Conservation (phyloP, 345 rosid genomes). For the Cardamine resedifolia region DNA sequence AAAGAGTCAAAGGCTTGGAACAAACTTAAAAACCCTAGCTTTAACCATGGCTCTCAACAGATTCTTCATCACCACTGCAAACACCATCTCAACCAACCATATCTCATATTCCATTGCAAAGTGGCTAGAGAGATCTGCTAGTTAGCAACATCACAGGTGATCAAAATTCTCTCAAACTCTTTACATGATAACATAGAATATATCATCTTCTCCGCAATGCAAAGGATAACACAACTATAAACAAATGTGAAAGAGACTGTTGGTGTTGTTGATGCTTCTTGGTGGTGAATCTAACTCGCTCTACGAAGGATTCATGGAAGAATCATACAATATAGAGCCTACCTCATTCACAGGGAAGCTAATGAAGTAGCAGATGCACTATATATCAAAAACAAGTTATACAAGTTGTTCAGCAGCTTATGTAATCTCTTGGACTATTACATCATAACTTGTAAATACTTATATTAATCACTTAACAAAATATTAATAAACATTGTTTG, state of each 20-base stretch:
- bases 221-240: not conserved
- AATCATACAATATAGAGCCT: not conserved
- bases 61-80: no score
- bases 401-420: not conserved
- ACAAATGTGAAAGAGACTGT: not conserved
- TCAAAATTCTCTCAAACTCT: no score
- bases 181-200: not conserved
- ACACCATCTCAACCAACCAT: no score
- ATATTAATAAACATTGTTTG: conserved; percentile 13
- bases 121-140: no score
- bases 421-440: not conserved
- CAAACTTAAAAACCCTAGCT: no score
- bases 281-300: not conserved
- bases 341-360: not conserved
- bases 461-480: not conserved
- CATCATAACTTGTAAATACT: not conserved
- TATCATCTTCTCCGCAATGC: not conserved
- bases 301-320: not conserved
- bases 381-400: not conserved
- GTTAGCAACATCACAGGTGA: no score
- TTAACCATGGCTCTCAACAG: no score
- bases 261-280: not conserved
- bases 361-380: not conserved
- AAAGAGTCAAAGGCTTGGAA: no score
- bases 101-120: no score